A percentile compares a stretch with the other conserved stretches of the same genome.
Evolutionary conservation across 805 yeast genomes (phyloP).

Genomic region (Yarrowia divulgata): DNA sequence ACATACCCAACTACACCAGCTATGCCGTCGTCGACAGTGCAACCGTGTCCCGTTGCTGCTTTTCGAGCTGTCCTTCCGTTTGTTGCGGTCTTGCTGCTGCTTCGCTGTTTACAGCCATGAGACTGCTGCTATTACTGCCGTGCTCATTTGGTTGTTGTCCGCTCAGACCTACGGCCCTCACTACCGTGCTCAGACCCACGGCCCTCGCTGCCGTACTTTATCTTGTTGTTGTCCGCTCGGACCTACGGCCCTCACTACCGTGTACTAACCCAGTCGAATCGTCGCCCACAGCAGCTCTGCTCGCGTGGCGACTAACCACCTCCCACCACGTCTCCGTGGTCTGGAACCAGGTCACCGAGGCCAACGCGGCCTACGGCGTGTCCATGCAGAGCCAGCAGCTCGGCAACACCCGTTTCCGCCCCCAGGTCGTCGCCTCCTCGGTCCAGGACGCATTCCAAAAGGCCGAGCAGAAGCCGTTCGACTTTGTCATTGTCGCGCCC

Average conservation of each 20-base stretch:
- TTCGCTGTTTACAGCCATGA: no score
- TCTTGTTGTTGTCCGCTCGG: no score
- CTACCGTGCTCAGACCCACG: no score
- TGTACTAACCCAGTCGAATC: conserved; percentile 43
- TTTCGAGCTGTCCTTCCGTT: no score
- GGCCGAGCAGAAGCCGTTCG: conserved; percentile 38
- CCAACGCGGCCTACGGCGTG: conserved; percentile 39
- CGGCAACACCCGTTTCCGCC: conserved; percentile 42
- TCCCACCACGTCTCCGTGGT: conserved; percentile 43
- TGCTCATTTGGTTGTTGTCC: no score
- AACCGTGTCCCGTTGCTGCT: background rate
- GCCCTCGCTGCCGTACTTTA: no score
- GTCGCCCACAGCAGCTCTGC: conserved; percentile 42
- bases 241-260: no score
- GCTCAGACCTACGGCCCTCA: no score
- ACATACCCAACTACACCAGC: no score
- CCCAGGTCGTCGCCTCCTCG: conserved; percentile 40
- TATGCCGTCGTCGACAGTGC: no score
- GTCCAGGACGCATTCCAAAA: conserved; percentile 33
- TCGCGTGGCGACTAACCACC: conserved; percentile 44
- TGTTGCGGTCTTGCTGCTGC: no score
- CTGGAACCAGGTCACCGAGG: conserved; percentile 42
- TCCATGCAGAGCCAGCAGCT: conserved; percentile 42
- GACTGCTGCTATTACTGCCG: no score
- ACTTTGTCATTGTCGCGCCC: conserved; percentile 39